phyloP scores from a whole-genome alignment of 768 basidiomycete species.

The Boletus rex-veris region DNA sequence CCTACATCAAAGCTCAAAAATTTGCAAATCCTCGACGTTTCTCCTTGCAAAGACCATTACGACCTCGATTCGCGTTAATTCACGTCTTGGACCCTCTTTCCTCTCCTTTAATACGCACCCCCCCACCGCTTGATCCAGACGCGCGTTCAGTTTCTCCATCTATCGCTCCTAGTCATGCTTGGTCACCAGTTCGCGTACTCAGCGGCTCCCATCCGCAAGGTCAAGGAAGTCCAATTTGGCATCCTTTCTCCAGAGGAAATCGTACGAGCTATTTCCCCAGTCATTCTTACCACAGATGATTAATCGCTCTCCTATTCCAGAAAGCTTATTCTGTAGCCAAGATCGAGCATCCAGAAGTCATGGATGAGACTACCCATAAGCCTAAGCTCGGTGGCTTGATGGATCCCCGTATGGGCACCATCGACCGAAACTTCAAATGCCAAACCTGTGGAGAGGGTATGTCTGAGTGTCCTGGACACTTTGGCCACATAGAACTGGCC shows the following conservation, averaged over 20 bases:
- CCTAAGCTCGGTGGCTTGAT: conserved; percentile 93
- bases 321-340: conserved; percentile 99
- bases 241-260: conserved; percentile 99
- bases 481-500: conserved; percentile 97
- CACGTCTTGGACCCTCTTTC: conserved; percentile 13
- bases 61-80: conserved; percentile 26
- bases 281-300: neutral
- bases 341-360: conserved; percentile 97
- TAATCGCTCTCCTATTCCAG: conserved; percentile 39
- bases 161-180: conserved; percentile 50
- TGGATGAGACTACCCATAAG: conserved; percentile 90
- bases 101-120: neutral
- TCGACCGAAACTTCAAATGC: conserved; percentile 97
- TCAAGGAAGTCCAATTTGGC: conserved; percentile 98
- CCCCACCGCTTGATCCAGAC: conserved; percentile 7
- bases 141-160: conserved; percentile 11
- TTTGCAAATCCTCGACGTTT: conserved; percentile 13
- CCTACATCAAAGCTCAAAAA: conserved; percentile 19
- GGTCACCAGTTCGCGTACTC: conserved; percentile 92
- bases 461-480: conserved; percentile 99
- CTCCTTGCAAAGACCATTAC: neutral
- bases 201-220: conserved; percentile 90
- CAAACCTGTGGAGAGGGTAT: conserved; percentile 99
- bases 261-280: conserved; percentile 39
- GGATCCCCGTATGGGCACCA: conserved; percentile 98